phyloP scores from a whole-genome alignment of 257 asterid species.

The Solanum lycopersicoides region DNA sequence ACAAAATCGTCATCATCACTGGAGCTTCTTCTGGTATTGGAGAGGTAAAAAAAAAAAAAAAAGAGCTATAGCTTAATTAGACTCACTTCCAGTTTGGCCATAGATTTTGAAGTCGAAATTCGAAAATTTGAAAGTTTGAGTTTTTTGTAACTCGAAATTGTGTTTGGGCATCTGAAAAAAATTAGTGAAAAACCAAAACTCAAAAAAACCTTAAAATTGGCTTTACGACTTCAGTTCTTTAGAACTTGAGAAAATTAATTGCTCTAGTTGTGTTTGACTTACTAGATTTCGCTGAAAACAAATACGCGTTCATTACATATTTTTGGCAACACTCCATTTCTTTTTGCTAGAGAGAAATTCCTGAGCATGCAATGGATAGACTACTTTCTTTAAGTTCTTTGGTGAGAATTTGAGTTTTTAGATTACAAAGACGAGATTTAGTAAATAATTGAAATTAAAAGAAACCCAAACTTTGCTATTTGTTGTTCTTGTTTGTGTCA shows the following conservation, averaged over 20 bases:
- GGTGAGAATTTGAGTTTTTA: neutral
- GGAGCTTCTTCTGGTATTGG: constrained; percentile 97
- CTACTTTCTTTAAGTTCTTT: no score
- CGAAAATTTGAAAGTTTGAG: no score
- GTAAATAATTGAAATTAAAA: neutral
- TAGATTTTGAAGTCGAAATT: no score
- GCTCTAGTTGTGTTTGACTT: neutral
- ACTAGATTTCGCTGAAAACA: no score
- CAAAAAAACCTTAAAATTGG: no score
- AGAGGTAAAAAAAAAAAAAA: constrained; percentile 59
- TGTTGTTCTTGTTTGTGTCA: neutral
- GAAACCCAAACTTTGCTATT: neutral
- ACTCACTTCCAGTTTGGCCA: neutral
- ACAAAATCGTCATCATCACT: constrained; percentile 72
- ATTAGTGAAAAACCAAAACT: no score
- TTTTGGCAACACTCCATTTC: neutral
- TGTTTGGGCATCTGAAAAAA: neutral
- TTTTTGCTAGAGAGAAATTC: neutral
- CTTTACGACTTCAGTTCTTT: neutral
- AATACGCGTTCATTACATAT: no score
- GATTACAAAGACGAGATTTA: no score
- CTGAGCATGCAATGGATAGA: neutral
- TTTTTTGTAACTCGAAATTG: no score
- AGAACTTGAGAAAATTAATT: neutral
- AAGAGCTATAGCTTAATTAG: no score